Evolutionary conservation across 2,329 filamentous ascomycete genomes (phyloP).

Genomic region (Rhinocladiella mackenziei): DNA sequence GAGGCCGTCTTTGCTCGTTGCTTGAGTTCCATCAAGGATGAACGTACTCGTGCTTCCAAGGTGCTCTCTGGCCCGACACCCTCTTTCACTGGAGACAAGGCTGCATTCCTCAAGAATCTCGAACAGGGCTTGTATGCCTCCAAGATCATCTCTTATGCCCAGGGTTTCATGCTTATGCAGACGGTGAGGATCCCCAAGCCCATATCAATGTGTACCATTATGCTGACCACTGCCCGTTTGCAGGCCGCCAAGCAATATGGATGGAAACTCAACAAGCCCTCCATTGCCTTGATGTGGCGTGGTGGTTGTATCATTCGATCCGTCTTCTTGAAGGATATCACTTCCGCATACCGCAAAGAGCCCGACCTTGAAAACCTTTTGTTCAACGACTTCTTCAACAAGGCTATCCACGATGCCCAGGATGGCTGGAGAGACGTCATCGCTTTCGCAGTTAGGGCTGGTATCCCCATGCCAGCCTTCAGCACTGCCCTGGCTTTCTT

Average conservation of each 20-base stretch:
- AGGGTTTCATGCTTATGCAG: constrained; percentile 99
- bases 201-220: constrained; percentile 5
- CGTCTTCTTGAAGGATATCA: constrained; percentile 99
- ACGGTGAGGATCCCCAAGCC: constrained; percentile 58
- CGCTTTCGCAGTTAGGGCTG: constrained; percentile 84
- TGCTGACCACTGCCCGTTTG: constrained; percentile 19
- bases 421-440: constrained; percentile 87
- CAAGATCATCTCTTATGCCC: constrained; percentile 99
- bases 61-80: constrained; percentile 73
- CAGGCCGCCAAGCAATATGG: constrained; percentile 90
- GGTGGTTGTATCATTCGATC: constrained; percentile 99
- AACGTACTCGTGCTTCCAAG: constrained; percentile 77
- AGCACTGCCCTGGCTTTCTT: constrained; percentile 97
- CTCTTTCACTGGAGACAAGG: constrained; percentile 83
- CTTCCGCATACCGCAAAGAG: constrained; percentile 89
- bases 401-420: constrained; percentile 96
- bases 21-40: constrained; percentile 87
- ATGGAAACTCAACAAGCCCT: constrained; percentile 99
- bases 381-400: constrained; percentile 99
- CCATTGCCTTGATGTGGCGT: constrained; percentile 99
- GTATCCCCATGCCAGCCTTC: constrained; percentile 95
- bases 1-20: constrained; percentile 95
- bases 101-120: constrained; percentile 91
- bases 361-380: constrained; percentile 95
- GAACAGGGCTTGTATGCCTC: constrained; percentile 99